Evolutionary conservation across 2,329 filamentous ascomycete genomes (phyloP).

Genomic region (Pseudogymnoascus destructans): DNA sequence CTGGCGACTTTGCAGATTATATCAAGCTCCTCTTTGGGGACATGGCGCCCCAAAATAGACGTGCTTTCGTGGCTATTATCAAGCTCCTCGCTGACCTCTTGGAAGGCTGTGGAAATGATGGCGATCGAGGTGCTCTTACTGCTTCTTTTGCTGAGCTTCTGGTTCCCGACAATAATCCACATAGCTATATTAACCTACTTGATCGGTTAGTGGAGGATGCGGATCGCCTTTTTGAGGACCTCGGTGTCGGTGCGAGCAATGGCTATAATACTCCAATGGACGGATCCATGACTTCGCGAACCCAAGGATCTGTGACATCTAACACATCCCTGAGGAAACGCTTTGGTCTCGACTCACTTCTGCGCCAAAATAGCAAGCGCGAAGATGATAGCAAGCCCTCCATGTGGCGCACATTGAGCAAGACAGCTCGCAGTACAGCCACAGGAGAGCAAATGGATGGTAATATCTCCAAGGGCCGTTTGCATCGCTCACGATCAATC

Average conservation of each 20-base stretch:
- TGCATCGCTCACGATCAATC: slow-evolving; percentile 63
- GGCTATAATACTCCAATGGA: slow-evolving; percentile 16
- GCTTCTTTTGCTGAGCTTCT: slow-evolving; percentile 80
- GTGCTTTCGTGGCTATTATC: slow-evolving; percentile 72
- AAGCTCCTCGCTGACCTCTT: slow-evolving; percentile 77
- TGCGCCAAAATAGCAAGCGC: slow-evolving; percentile 67
- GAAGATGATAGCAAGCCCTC: slow-evolving; percentile 60
- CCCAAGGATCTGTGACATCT: slow-evolving; percentile 59
- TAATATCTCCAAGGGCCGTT: slow-evolving; percentile 52
- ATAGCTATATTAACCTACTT: slow-evolving; percentile 75
- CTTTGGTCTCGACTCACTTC: slow-evolving; percentile 65
- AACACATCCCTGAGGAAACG: slow-evolving; percentile 74
- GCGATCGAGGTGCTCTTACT: slow-evolving; percentile 77
- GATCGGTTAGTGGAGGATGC: slow-evolving; percentile 84
- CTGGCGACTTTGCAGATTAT: slow-evolving; percentile 60
- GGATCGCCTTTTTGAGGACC: slow-evolving; percentile 72
- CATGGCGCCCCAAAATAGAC: slow-evolving; percentile 55
- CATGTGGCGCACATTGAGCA: slow-evolving; percentile 80
- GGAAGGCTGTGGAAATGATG: slow-evolving; percentile 81
- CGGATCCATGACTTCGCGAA: slow-evolving; percentile 21
- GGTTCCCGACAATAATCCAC: slow-evolving; percentile 61
- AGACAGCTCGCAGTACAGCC: slow-evolving; percentile 50
- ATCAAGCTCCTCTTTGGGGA: slow-evolving; percentile 51
- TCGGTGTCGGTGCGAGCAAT: slow-evolving; percentile 24
- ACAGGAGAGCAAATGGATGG: slow-evolving; percentile 41